phyloP scores from a whole-genome alignment of 108 stramenopile species.

The Skeletonema marinoi region DNA sequence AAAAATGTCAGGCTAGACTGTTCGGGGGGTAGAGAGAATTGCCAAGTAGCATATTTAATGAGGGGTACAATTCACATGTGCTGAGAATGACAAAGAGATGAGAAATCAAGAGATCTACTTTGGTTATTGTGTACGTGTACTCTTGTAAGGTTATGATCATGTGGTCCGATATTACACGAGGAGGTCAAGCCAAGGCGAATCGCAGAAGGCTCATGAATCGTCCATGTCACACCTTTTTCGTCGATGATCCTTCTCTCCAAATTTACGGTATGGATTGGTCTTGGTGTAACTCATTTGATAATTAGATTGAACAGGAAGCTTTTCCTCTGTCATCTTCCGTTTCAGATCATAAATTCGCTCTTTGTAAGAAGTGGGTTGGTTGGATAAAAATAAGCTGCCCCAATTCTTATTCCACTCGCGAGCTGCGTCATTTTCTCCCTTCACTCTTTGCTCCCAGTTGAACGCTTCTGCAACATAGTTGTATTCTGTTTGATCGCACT shows the following conservation, averaged over 20 bases:
- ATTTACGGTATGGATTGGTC: not conserved
- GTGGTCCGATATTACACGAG: no score
- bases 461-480: conserved; percentile 44
- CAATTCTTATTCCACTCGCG: conserved; percentile 31
- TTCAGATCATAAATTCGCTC: conserved; percentile 27
- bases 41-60: no score
- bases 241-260: not conserved
- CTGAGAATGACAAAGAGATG: no score
- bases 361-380: conserved; percentile 23
- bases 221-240: not conserved
- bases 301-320: conserved; percentile 34
- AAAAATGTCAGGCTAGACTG: no score
- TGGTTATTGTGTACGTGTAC: no score
- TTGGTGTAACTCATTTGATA: conserved; percentile 35
- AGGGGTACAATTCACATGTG: no score
- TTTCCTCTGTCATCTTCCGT: conserved; percentile 15
- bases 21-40: no score
- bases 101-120: no score
- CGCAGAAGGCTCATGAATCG: not conserved
- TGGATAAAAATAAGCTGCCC: conserved; percentile 26
- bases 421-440: conserved; percentile 30
- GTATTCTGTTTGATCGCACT: conserved; percentile 35
- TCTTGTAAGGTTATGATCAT: no score
- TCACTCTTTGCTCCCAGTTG: conserved; percentile 48
- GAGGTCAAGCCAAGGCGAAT: no score